These are phyloP conservation scores for Hypocrella siamensis DNA, from an alignment of 2,329 filamentous ascomycete species.

Conservation along the genomic window DNA sequence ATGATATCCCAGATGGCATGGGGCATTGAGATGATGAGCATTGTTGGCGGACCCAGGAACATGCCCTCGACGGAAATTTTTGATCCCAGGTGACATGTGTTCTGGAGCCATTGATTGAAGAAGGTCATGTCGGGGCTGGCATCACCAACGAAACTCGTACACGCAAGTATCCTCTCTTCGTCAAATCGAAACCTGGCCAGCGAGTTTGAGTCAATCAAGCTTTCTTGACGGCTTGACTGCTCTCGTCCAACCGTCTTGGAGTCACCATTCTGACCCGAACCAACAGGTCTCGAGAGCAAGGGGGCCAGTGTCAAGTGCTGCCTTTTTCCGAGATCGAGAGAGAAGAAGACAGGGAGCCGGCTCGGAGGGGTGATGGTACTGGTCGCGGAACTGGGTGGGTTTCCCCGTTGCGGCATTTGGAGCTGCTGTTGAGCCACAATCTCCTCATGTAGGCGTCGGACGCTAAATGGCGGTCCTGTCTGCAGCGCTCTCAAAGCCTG, in stretches of 20 bases:
- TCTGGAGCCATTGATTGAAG: constrained; percentile 51
- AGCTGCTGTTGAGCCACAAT: constrained; percentile 27
- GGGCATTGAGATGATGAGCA: constrained; percentile 51
- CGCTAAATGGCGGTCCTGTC: constrained; percentile 37
- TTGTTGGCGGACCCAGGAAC: constrained; percentile 51
- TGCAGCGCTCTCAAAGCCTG: constrained; percentile 39
- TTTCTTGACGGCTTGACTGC: constrained; percentile 16
- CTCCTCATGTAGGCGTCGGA: constrained; percentile 42
- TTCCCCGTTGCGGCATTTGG: constrained; percentile 23
- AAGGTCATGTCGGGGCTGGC: constrained; percentile 50
- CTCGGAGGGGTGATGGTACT: constrained; percentile 14
- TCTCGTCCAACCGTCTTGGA: constrained; percentile 9
- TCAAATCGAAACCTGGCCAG: constrained; percentile 43
- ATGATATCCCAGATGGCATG: constrained; percentile 47
- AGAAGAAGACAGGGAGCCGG: constrained; percentile 36
- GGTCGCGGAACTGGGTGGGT: constrained; percentile 29
- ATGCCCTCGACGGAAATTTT: constrained; percentile 51
- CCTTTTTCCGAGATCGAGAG: constrained; percentile 35
- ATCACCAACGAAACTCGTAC: constrained; percentile 51
- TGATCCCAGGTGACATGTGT: constrained; percentile 36
- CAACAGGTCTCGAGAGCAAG: constrained; percentile 16
- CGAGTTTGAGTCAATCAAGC: constrained; percentile 29
- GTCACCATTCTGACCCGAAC: constrained; percentile 14
- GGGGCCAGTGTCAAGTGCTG: constrained; percentile 38
- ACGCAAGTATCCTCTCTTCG: constrained; percentile 46